These are phyloP conservation scores for Geotrichum phurueaensis DNA, from an alignment of 1,139 yeast genomes.

Conservation along the genomic window DNA sequence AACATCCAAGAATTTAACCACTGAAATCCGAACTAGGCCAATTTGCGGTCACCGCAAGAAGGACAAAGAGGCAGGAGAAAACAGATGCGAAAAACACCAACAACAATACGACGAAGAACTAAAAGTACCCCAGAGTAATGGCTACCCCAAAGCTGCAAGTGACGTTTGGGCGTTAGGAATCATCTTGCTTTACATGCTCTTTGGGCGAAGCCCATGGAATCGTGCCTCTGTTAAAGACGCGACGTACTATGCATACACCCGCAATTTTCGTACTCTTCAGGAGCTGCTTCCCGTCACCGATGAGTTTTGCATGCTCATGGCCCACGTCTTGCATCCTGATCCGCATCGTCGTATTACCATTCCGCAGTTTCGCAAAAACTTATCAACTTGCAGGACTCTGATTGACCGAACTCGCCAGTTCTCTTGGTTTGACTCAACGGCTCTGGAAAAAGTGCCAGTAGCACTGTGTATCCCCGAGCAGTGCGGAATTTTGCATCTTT, in stretches of 20 bases:
- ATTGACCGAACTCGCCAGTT: slow-evolving; percentile 3
- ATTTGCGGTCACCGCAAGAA: not conserved
- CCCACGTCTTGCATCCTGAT: slow-evolving; percentile 15
- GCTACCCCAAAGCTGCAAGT: slow-evolving; percentile 14
- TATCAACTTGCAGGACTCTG: not conserved
- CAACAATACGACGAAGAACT: not conserved
- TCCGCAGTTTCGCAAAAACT: slow-evolving; percentile 1
- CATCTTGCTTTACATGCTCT: slow-evolving; percentile 71
- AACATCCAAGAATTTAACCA: not conserved
- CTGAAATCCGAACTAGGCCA: not conserved
- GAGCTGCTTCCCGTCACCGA: slow-evolving; percentile 12
- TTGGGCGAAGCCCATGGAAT: slow-evolving; percentile 89
- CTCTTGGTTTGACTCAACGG: slow-evolving; percentile 11
- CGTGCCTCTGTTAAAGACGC: slow-evolving; percentile 8
- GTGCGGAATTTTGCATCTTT: not conserved
- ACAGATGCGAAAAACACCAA: not conserved
- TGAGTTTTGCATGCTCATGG: slow-evolving; percentile 7
- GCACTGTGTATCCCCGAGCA: not conserved
- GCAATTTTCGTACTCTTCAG: slow-evolving; percentile 2
- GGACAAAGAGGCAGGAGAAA: slow-evolving; percentile 1
- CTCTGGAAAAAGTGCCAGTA: not conserved
- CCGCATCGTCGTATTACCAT: slow-evolving; percentile 12
- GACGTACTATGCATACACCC: slow-evolving; percentile 8
- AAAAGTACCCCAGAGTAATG: slow-evolving; percentile 5
- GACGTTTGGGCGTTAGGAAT: slow-evolving; percentile 90